Conservation (phyloP, 1,284 basidiomycete genomes). For the Volvariella volvacea region DNA sequence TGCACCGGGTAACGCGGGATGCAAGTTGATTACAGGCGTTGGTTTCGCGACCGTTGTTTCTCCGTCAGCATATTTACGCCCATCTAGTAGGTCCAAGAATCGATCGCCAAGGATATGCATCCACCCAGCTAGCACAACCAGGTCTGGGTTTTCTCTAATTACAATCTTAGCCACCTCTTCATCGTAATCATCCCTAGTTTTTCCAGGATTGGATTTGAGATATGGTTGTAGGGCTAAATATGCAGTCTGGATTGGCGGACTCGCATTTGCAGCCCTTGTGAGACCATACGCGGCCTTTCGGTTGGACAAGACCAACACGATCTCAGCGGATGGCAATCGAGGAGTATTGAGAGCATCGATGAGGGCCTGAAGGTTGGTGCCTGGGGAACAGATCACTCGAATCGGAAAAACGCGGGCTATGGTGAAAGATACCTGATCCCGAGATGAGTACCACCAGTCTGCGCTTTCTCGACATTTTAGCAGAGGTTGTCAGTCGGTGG, state of each 20-base stretch:
- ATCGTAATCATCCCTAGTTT: constrained; percentile 85
- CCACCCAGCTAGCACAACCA: constrained; percentile 94
- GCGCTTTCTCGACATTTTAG: constrained; percentile 13
- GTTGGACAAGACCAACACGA: constrained; percentile 87
- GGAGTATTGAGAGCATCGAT: constrained; percentile 78
- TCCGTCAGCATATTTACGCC: constrained; percentile 26
- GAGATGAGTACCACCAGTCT: constrained; percentile 43
- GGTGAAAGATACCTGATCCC: constrained; percentile 63
- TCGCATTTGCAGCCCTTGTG: constrained; percentile 64
- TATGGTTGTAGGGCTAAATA: constrained; percentile 86
- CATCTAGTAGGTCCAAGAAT: constrained; percentile 44
- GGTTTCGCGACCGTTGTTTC: constrained; percentile 26
- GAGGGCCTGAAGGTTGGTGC: constrained; percentile 93
- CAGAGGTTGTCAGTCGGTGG: constrained; percentile 4
- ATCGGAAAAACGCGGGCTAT: constrained; percentile 5
- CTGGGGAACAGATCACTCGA: constrained; percentile 34
- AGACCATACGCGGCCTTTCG: constrained; percentile 90
- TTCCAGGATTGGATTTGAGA: constrained; percentile 67
- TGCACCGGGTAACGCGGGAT: constrained; percentile 90
- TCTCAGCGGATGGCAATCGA: constrained; percentile 60
- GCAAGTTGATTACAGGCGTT: constrained; percentile 92
- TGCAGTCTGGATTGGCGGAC: constrained; percentile 75
- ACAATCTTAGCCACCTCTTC: constrained; percentile 74
- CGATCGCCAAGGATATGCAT: constrained; percentile 67
- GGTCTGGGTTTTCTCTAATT: constrained; percentile 61